phyloP scores from a whole-genome alignment of 257 asterid species.

The Coffea eugenioides region DNA sequence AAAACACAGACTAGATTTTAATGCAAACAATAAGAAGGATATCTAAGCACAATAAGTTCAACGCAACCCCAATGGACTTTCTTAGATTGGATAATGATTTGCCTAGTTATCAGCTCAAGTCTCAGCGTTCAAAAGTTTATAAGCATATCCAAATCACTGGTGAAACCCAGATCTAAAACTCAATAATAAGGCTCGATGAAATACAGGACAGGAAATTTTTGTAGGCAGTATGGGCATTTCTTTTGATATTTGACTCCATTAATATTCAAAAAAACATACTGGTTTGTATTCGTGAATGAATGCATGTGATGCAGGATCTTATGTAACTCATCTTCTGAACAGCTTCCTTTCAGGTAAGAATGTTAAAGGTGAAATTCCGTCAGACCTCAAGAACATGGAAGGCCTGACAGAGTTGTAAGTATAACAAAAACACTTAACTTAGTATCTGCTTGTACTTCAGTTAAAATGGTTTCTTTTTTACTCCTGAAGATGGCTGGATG shows the following conservation, averaged over 20 bases:
- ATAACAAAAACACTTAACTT: not conserved
- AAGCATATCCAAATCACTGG: not conserved
- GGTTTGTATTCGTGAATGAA: not conserved
- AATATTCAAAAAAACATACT: not conserved
- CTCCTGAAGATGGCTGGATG: constrained; percentile 76
- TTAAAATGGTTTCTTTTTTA: constrained; percentile 6
- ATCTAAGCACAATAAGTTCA: not conserved
- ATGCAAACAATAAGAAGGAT: not conserved
- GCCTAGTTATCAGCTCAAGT: not conserved
- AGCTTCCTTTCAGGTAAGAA: constrained; percentile 75
- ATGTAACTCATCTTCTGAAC: constrained; percentile 31
- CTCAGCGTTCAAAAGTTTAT: not conserved
- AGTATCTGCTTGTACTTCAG: constrained; percentile 1
- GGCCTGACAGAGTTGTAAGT: constrained; percentile 84
- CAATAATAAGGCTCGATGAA: not conserved
- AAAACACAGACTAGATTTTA: not conserved
- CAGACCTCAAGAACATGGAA: constrained; percentile 70
- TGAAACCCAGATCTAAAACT: not conserved
- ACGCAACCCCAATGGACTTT: not conserved
- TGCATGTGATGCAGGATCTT: not conserved
- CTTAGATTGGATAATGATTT: not conserved
- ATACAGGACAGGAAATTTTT: not conserved
- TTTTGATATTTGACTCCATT: not conserved
- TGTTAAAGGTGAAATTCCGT: constrained; percentile 68
- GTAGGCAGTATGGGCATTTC: not conserved